Conservation (phyloP, 192 early-diverging fungal genomes). For the Ambispora gerdemannii region DNA sequence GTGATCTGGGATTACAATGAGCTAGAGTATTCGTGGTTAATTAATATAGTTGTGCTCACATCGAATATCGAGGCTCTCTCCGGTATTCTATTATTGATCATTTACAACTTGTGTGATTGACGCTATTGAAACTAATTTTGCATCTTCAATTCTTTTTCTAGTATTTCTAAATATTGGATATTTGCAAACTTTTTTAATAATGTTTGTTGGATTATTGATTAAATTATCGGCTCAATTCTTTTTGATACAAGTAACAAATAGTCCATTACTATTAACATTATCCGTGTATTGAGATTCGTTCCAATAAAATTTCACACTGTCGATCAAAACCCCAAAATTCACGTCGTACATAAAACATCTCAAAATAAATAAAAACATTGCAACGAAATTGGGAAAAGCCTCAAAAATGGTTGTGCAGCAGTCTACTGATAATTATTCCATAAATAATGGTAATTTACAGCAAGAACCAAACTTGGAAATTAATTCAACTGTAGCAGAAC, state of each 20-base stretch:
- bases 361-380: no score
- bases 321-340: no score
- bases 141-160: constrained; percentile 27
- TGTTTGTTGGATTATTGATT: constrained; percentile 44
- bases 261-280: constrained; percentile 19
- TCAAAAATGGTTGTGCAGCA: no score
- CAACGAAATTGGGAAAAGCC: no score
- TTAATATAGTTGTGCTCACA: constrained; percentile 71
- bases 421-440: no score
- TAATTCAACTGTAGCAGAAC: background rate
- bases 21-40: constrained; percentile 76
- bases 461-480: background rate
- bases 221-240: constrained; percentile 47
- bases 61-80: constrained; percentile 70
- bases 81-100: constrained; percentile 31
- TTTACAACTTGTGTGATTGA: background rate
- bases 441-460: no score
- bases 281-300: background rate
- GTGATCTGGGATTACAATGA: constrained; percentile 90
- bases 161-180: constrained; percentile 53
- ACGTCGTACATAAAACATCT: no score
- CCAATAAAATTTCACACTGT: no score
- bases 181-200: constrained; percentile 43
- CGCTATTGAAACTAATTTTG: no score
- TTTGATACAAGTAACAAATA: constrained; percentile 35